Percentiles rank a stretch among this genome's conserved stretches.
Conservation (phyloP, 306 rosid species). For the Erythrophleum fordii region DNA sequence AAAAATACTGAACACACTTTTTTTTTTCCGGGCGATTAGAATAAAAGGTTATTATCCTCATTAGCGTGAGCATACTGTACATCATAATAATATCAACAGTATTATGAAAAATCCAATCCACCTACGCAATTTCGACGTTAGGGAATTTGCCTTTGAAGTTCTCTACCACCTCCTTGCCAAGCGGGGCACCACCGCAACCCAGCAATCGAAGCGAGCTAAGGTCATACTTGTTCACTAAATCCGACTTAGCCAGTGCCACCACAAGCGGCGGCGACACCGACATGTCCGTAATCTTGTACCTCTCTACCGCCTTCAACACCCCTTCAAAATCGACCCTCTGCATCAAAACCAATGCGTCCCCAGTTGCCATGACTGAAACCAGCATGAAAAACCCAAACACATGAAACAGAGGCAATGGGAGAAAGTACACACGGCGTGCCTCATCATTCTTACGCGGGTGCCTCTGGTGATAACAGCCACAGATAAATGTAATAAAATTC, state of each 20-base stretch:
- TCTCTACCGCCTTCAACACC: slow-evolving; percentile 73
- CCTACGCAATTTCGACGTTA: background rate
- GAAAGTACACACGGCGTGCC: background rate
- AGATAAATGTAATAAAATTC: slow-evolving; percentile 56
- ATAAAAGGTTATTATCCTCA: too few species aligned
- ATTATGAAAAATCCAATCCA: background rate
- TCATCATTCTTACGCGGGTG: background rate
- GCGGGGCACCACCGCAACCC: slow-evolving; percentile 28
- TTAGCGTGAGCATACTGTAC: too few species aligned
- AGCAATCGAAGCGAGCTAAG: slow-evolving; percentile 63
- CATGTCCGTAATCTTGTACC: slow-evolving; percentile 55
- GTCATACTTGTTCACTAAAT: slow-evolving; percentile 56
- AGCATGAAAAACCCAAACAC: slow-evolving; percentile 77
- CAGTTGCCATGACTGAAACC: slow-evolving; percentile 50
- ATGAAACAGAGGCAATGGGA: slow-evolving; percentile 68
- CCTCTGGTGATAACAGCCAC: background rate
- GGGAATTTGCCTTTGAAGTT: slow-evolving; percentile 1
- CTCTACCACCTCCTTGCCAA: background rate
- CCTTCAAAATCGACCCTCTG: slow-evolving; percentile 64
- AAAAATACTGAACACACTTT: too few species aligned
- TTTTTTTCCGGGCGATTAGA: too few species aligned
- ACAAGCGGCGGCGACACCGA: slow-evolving; percentile 88
- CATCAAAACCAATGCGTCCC: slow-evolving; percentile 76
- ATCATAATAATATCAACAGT: background rate
- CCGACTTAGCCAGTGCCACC: slow-evolving; percentile 75